Base-by-base conservation (phyloP, 2,329 filamentous ascomycete species). In the Claviceps fusiformis region DNA sequence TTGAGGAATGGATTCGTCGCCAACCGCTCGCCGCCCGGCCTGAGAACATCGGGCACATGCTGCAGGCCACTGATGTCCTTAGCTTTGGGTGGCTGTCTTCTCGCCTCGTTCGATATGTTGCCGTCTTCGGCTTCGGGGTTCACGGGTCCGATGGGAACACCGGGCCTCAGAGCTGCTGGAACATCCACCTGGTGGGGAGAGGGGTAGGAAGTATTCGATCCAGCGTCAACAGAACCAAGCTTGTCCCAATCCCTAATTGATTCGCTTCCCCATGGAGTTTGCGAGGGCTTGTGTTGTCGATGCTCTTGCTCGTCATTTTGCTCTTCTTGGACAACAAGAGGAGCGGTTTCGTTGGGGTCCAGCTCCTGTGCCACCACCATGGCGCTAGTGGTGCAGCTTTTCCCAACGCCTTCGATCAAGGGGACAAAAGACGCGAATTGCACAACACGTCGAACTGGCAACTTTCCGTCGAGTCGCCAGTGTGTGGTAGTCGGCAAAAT, bases 1-100 rank as follows among this genome's bases (percentile, higher is more conserved):
- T 76, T 76, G 27, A 71, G 60, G 63, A 81, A 81, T 0, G 78
- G 78, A 54, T 81, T 81, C 24, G 77, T 79, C 55, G 76, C 71
- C 31, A 64, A 60, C 43, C 67, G 66, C 9, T 62, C 61, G 13
- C 57, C 62, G 53, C 66, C 69, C 29, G 72, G 70, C 39, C 62
- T 65, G 53, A 72, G 60, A 2, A 62, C 57, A 24, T 64, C 60
- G 3, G 72, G 70, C 2, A 68, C 60, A 31, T 64, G 62, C 53
- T 59, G 54, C 1, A 55, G 37, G 1, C 46, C 55, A 17, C 55
- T 51, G 27, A 49, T 19, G 44, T 56, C 57, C 5, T n/a, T 43
- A 1, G 9, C 33, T 13, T n/a, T 24, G 5, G 33, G 15, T 5
- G 58, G 56, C 15, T 60, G 62, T 45, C 53, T 55, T 51, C 59